Base-by-base conservation (phyloP, 164 flowering plant genomes). In the Platanus orientalis region DNA sequence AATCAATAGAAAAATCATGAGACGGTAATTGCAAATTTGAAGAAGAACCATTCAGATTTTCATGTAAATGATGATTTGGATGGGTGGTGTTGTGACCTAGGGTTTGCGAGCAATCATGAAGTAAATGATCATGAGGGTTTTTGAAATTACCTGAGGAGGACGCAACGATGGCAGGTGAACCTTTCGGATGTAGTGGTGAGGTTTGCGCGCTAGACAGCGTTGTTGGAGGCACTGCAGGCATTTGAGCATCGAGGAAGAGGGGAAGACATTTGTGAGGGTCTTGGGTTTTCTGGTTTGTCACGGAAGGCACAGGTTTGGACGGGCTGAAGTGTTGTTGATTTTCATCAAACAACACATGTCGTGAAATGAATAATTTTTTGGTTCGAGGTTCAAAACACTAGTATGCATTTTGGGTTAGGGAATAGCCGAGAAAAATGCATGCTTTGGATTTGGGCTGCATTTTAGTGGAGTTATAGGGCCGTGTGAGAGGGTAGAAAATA, bases 91-190 rank as follows among this genome's bases (percentile, higher is more conserved):
- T 36, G 50, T 7, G 61, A 24, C 16, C 61, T 20, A 58, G 25
- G 27, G 1, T 24, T 27, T 61, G 55, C 55, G n/a, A 30, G 28
- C n/a, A 61, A 49, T 50, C 55, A 30, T n/a, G 29, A 61, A 61
- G 27, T 47, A 61, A 48, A 61, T 1, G 7, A 48, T 0, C 44
- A 28, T 54, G 49, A 55, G 64, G 23, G n/a, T n/a, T n/a, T 29
- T 0, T 55, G 28, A 49, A 47, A 61, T 47, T 61, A 48, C 54
- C 55, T 61, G 64, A 29, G 54, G 64, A 48, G 64, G 54, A 61
- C 29, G 55, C 64, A 28, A 30, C 54, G 9, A 61, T 61, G 64
- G 42, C 54, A 61, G 55, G 64, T 17, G 64, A 61, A 4, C 55
- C 55, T 47, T 47, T 29, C 44, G 55, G 28, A 61, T 26, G 55